Base-by-base conservation (phyloP, 805 yeast genomes). In the Hanseniaspora meyeri region DNA sequence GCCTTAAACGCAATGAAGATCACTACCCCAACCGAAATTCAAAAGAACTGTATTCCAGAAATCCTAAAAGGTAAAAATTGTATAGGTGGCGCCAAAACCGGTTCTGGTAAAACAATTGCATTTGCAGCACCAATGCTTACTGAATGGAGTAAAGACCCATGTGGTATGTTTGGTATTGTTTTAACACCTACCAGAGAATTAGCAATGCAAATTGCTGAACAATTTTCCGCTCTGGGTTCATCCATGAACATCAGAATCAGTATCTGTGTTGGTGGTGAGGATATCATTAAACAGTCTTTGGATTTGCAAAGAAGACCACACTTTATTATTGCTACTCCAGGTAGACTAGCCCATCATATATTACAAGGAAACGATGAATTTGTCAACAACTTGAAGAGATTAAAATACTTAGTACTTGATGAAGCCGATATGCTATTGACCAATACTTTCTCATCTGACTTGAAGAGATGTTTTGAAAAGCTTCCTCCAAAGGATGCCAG, bases 51-150 rank as follows among this genome's bases (percentile, higher is more conserved):
- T 66, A 91, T 93, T 49, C 97, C 97, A 0, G 79, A 83, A 57
- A 86, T 93, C 57, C 66, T 93, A 40, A 75, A 74, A 43, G 97
- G 78, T 43, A 62, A 82, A 62, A 96, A 90, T 68, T 90, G 96
- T 70, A 91, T 93, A 53, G 99, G 98, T 52, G 98, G 98, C 45
- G 98, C 98, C 36, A 86, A 86, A 68, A 93, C 98, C 0, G 98
- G 98, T 70, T 84, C 95, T 17, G 98, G 98, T 78, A 93, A 93
- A 67, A 93, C 98, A 1, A 82, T 93, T 24, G 96, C 97, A 0
- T 93, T 93, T 76, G 97, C 91, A 0, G 95, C 88, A n/a, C 98
- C 98, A 1, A 91, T 93, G 87, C 73, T 93, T 57, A 81, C 95
- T 0, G 77, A 84, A 65, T 93, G 97, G 96, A 86, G 97, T 0